Base-by-base conservation (phyloP, 306 rosid genomes). In the Lathyrus tuberosus region DNA sequence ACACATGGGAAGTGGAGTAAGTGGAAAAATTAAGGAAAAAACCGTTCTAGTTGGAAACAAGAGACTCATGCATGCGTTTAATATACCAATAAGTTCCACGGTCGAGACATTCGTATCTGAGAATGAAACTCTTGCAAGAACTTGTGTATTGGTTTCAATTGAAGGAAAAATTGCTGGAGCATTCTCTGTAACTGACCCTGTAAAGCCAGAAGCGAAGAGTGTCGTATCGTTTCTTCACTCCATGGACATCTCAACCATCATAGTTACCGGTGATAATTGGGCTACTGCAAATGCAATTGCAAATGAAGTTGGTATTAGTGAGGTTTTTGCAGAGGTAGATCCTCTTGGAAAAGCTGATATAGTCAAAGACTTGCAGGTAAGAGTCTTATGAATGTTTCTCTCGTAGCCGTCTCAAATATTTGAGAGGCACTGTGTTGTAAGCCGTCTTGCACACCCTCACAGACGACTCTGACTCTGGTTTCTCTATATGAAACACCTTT, bases 81-180 rank as follows among this genome's bases (percentile, higher is more conserved):
- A 63, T 35, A 75, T 93, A 47, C 85, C 71, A 42, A 49, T 88
- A 37, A 65, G 78, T 70, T 81, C 84, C 4, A 70, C 81, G 78
- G 92, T 79, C 70, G 94, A 90, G 77, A 75, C 74, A 24, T 90
- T 85, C 69, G 67, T 90, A 56, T 88, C 83, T 24, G 87, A 90
- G 80, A 84, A 88, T 51, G 98, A 93, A 81, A 67, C 62, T 76
- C 87, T 84, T 31, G 97, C 96, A 52, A 87, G 90, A 80, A 85
- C 96, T 12, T 93, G 98, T 53, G 79, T 90, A 46, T 75, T 93
- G 71, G 98, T 93, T 31, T 83, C 97, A 70, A 85, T 93, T 57
- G 76, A 93, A 66, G 96, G 98, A 78, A 84, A 71, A 76, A 80
- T 90, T 72, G 96, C 96, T 16, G 98, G 98, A 49, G 91, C 96